A percentile compares a stretch with the other conserved stretches of the same genome.
Conservation (phyloP, 345 rosid genomes). For the Brassica rapa region DNA sequence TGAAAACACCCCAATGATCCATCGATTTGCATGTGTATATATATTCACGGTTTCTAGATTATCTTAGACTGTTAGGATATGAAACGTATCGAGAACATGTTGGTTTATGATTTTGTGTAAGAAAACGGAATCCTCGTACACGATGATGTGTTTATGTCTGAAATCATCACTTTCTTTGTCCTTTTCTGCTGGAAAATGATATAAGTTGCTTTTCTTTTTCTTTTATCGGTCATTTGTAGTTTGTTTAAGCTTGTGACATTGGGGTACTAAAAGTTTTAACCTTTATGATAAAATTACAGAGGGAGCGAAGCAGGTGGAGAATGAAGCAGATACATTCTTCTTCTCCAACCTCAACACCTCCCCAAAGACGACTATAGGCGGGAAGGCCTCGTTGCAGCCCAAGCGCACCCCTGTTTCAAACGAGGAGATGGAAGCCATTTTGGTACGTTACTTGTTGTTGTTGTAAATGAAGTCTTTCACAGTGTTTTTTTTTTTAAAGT, state of each 20-base stretch:
- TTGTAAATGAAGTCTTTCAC: background rate
- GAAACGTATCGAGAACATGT: background rate
- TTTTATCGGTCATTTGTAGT: too few species aligned
- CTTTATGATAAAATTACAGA: slow-evolving; percentile 43
- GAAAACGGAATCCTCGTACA: background rate
- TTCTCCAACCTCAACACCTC: slow-evolving; percentile 57
- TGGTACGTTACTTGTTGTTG: slow-evolving; percentile 51
- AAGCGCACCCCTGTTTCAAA: slow-evolving; percentile 72
- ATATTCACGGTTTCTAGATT: background rate
- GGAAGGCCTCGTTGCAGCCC: slow-evolving; percentile 90
- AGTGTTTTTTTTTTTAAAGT: background rate
- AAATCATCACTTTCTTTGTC: background rate
- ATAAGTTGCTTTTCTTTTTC: too few species aligned
- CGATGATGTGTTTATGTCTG: background rate
- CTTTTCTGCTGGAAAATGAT: background rate
- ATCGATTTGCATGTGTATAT: background rate
- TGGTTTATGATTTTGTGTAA: background rate
- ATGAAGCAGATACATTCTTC: slow-evolving; percentile 50
- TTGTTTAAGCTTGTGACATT: background rate
- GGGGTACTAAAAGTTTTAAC: background rate
- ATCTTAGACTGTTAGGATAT: background rate
- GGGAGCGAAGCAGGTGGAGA: slow-evolving; percentile 45
- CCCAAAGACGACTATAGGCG: slow-evolving; percentile 53
- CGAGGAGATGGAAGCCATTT: slow-evolving; percentile 84
- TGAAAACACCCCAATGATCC: background rate